Percentiles rank a stretch among this genome's conserved stretches.
Conservation (phyloP, 2,329 filamentous ascomycete genomes). For the Alternaria incomplexa region DNA sequence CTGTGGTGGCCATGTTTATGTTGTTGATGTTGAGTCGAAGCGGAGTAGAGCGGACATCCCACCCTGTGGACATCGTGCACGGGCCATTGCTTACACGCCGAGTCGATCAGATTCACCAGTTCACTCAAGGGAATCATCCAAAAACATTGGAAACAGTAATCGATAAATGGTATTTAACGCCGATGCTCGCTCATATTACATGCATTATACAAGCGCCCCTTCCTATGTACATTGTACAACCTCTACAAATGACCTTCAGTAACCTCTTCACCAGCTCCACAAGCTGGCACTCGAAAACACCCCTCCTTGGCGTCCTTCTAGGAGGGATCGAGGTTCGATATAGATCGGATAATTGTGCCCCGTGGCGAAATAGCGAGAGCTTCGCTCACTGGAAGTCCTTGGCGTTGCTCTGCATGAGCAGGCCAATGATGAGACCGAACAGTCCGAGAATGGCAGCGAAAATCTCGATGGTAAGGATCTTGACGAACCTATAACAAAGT, state of each 20-base stretch:
- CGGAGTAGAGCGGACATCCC: constrained; percentile 29
- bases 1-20: constrained; percentile 38
- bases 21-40: constrained; percentile 17
- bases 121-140: not conserved
- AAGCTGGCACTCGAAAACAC: constrained; percentile 18
- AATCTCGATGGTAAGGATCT: constrained; percentile 98
- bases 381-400: constrained; percentile 65
- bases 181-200: constrained; percentile 44
- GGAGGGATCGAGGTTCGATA: not conserved
- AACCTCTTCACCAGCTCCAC: constrained; percentile 8
- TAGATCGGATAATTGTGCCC: not conserved
- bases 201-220: constrained; percentile 45
- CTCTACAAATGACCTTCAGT: constrained; percentile 10
- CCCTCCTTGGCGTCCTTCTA: constrained; percentile 1
- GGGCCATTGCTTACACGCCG: constrained; percentile 17
- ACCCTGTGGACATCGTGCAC: constrained; percentile 21
- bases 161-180: constrained; percentile 33
- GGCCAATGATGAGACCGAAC: constrained; percentile 93
- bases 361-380: not conserved
- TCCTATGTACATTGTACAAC: constrained; percentile 41
- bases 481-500: constrained; percentile 76
- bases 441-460: constrained; percentile 97
- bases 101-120: constrained; percentile 3
- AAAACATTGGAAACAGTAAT: not conserved
- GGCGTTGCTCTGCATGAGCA: constrained; percentile 86